Evolutionary conservation across 2,329 filamentous ascomycete genomes (phyloP).

Genomic region (Neofusicoccum sp.): DNA sequence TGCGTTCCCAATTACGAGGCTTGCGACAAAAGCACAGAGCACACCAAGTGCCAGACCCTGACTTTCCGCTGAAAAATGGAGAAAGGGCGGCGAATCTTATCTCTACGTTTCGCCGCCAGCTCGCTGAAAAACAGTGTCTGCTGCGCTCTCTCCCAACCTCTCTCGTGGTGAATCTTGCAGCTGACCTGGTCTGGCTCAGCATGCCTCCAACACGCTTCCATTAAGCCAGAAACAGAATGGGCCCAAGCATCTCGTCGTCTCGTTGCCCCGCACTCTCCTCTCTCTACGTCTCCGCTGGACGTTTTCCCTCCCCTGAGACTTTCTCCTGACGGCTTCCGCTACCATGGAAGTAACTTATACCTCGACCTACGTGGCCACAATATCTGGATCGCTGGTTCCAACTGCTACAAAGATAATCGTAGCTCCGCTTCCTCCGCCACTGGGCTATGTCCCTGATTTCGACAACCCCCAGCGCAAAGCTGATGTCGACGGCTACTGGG

Average conservation of each 20-base stretch:
- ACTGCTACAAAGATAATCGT: background rate
- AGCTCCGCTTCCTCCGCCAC: conserved; percentile 27
- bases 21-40: background rate
- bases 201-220: background rate
- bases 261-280: background rate
- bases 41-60: background rate
- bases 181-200: background rate
- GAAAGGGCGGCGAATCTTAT: background rate
- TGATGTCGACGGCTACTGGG: conserved; percentile 25
- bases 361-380: background rate
- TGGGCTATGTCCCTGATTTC: conserved; percentile 34
- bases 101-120: background rate
- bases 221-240: background rate
- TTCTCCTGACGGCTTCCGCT: background rate
- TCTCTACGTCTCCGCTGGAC: background rate
- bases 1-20: too few relatives aligned
- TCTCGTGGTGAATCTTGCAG: background rate
- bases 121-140: background rate
- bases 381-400: background rate
- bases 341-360: background rate
- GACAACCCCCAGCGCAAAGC: conserved; percentile 29
- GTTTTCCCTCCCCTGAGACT: background rate
- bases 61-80: background rate
- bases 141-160: background rate
- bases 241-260: background rate